Base-by-base conservation (phyloP, 371 early-diverging fungal species). In the Fennellomyces sp. region DNA sequence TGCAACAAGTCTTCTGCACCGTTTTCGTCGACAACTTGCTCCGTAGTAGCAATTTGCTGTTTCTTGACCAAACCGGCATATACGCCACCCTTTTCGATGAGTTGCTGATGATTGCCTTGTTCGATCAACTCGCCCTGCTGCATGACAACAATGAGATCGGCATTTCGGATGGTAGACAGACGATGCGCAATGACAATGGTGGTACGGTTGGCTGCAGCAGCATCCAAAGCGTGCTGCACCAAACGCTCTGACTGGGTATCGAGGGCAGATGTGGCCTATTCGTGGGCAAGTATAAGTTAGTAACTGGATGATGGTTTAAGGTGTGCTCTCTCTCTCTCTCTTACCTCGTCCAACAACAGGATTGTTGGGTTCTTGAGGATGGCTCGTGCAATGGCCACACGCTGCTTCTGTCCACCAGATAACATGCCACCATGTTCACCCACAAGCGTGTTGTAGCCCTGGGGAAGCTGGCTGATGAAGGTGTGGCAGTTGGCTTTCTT, bases 101-200 rank as follows among this genome's bases (percentile, higher is more conserved):
- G 66, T n/a, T 85, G 78, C 23, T 82, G 77, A 69, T 94, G 94
- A 0, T 77, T 86, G 47, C 94, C 94, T 33, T 68, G 70, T 70
- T 94, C 94, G 17, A 89, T 60, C 11, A 94, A 72, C 11, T 76
- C 70, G 42, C 94, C 94, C 58, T 87, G 70, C 49, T 83, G 73
- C 83, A 92, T 86, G 7, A 93, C 93, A 42, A 89, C 85, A 67
- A 98, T 97, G 29, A 85, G 66, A 64, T 97, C 92, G 2, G 95
- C 91, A 60, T 94, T 87, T 47, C 82, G 76, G 45, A 90, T 84
- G 3, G 93, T 94, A 47, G 92, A 89, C 2, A 94, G 76, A 45
- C 93, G 87, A 66, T 97, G 97, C 2, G 97, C 97, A 68, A 98
- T 91, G 5, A 95, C 90, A 50, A 99, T 87, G 1, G 97, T 95